A percentile compares a stretch with the other conserved stretches of the same genome.
Conservation (phyloP, 352 stramenopile species). For the Elongisporangium undulatum region DNA sequence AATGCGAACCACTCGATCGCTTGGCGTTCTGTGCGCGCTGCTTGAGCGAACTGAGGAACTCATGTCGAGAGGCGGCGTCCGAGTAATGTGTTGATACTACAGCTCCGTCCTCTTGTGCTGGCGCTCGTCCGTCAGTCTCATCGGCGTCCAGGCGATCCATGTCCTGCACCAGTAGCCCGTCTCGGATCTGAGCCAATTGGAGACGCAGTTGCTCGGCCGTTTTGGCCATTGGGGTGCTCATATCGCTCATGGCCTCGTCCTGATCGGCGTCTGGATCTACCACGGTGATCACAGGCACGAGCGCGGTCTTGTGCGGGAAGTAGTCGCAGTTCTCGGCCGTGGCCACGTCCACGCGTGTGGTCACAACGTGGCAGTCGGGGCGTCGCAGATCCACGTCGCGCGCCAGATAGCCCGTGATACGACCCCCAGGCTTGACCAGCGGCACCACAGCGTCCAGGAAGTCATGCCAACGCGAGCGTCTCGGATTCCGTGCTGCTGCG, state of each 20-base stretch:
- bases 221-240: neutral
- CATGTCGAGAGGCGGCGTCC: constrained; percentile 12
- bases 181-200: constrained; percentile 15
- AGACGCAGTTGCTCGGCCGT: constrained; percentile 1
- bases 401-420: constrained; percentile 66
- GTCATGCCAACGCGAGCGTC: constrained; percentile 62
- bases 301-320: constrained; percentile 53
- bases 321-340: constrained; percentile 51
- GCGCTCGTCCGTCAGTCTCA: neutral
- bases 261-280: constrained; percentile 17
- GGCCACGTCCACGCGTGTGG: constrained; percentile 27
- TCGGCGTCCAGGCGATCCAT: constrained; percentile 12
- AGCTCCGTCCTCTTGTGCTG: neutral
- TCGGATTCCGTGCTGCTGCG: neutral
- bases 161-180: constrained; percentile 23
- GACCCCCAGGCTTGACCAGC: constrained; percentile 37
- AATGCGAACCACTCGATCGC: neutral
- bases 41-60: constrained; percentile 19
- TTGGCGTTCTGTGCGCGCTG: neutral
- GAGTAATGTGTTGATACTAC: constrained; percentile 14
- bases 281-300: constrained; percentile 62
- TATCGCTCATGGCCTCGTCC: neutral
- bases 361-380: constrained; percentile 28
- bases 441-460: constrained; percentile 56
- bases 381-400: constrained; percentile 41